Base-by-base conservation (phyloP, 352 stramenopile genomes). In the Ophiocytium majus region DNA sequence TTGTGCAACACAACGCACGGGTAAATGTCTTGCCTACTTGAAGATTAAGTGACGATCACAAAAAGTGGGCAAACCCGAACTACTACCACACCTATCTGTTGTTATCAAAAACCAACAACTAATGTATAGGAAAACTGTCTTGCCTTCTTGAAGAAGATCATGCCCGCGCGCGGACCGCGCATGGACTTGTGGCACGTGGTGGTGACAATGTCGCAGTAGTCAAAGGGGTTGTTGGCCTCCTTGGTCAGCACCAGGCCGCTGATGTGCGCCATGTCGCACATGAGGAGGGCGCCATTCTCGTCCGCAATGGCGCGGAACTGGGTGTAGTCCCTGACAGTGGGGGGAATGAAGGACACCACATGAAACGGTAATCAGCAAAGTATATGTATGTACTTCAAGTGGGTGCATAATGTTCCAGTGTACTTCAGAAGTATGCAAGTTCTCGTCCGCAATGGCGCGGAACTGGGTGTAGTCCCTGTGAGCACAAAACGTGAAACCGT, bases 261-360 rank as follows among this genome's bases (percentile, higher is more conserved):
- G 91, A 99, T 99, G 91, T 99, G 97, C 9, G 97, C 97, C 97
- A 99, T 99, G 91, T 99, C 97, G 89, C 97, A 98, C 93, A 99
- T 98, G 33, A 99, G 91, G 83, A 99, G 91, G 35, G 95, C 91
- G 71, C 97, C 96, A 86, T 99, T 98, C 85, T 95, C 95, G 90
- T 99, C 96, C 19, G 97, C 97, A 90, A 99, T 99, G 91, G 98
- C 93, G 78, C 96, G 94, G 93, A 99, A 98, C 57, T 92, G 89
- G 36, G 92, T 92, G 90, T 99, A 99, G 92, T 99, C 97, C 75
- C 75, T 81, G 36, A 1, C 35, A 5, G 5, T 5, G 5, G 31
- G 34, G n/a, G n/a, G n/a, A n/a, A n/a, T n/a, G n/a, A n/a, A n/a
- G n/a, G n/a, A n/a, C n/a, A n/a, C n/a, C n/a, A n/a, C n/a, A n/a